Base-by-base conservation (phyloP, 2,329 filamentous ascomycete genomes). In the Pyrenophora teres region DNA sequence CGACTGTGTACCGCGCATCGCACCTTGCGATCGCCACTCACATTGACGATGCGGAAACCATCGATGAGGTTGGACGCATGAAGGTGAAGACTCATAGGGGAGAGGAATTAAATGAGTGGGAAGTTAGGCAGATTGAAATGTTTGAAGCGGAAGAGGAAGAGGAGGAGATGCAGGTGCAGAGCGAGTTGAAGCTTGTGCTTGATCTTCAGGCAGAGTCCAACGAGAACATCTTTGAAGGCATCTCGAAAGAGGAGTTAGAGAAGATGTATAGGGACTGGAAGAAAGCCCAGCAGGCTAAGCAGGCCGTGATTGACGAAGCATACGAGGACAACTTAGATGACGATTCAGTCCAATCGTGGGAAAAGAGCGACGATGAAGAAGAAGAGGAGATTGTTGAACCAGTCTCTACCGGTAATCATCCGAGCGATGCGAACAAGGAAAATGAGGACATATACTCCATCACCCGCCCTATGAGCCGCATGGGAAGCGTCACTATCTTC, bases 1-100 rank as follows among this genome's bases (percentile, higher is more conserved):
- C 21, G 2, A n/a, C 18, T 3, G 50, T 52, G 2, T 52, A 52
- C 25, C 50, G 39, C 7, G 23, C 36, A 10, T 52, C 50, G 1
- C 50, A 45, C 6, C 23, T 52, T 2, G 37, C 23, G 3, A 10
- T 36, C 4, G 45, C 44, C 27, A 44, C 30, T 13, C 19, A 32
- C 6, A 49, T 52, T 10, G 45, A 49, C 1, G 46, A 52, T 6
- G 45, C 45, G 13, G 16, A 52, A n/a, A 27, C 41, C 13, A 49
- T 49, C 6, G 33, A 40, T 3, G 15, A 37, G 10, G n/a, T 32
- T 10, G 37, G 3, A 3, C 5, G 3, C 19, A 21, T 21, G 19
- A 21, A 21, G 19, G 5, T 21, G 1, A 21, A 21, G 19, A 3
- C 19, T 21, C 19, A 2, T 15, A 25, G 36, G 9, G 33, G 23